phyloP scores from a whole-genome alignment of 2,329 filamentous ascomycete species.

The Botrytis galanthina region DNA sequence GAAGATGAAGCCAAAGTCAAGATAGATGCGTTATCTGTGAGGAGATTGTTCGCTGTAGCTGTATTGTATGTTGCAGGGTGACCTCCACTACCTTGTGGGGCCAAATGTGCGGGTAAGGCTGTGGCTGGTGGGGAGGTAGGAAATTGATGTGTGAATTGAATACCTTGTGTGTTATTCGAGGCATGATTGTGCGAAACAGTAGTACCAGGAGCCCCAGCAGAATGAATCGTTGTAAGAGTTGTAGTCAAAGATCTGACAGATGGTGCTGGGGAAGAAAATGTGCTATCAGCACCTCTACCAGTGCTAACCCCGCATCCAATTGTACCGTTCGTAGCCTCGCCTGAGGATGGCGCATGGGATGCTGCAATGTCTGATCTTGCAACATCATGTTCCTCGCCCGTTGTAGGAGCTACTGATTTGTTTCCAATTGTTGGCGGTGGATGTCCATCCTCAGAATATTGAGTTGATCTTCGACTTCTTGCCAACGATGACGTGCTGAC shows the following conservation, averaged over 20 bases:
- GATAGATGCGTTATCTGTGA: conserved; percentile 84
- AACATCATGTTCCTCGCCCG: conserved; percentile 69
- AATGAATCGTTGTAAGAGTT: conserved; percentile 83
- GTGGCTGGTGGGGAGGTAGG: conserved; percentile 63
- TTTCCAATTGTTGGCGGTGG: conserved; percentile 61
- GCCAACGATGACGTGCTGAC: conserved; percentile 54
- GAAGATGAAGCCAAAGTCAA: conserved; percentile 80
- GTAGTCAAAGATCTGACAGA: conserved; percentile 79
- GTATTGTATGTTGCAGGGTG: conserved; percentile 70
- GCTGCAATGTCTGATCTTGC: conserved; percentile 71
- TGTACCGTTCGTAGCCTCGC: conserved; percentile 72
- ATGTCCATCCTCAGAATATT: conserved; percentile 59
- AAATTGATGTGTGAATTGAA: conserved; percentile 66
- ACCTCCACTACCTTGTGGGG: conserved; percentile 46
- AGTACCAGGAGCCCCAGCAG: conserved; percentile 55
- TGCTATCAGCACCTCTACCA: conserved; percentile 69
- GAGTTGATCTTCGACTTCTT: conserved; percentile 58
- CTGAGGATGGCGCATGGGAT: conserved; percentile 66
- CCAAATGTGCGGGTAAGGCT: conserved; percentile 70
- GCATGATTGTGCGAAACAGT: conserved; percentile 44
- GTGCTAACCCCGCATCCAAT: conserved; percentile 62
- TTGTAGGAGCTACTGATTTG: conserved; percentile 58
- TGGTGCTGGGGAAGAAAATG: conserved; percentile 79
- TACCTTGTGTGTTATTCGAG: conserved; percentile 37
- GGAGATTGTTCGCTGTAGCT: conserved; percentile 77